Base-by-base conservation (phyloP, 306 rosid species). In the Cyamopsis tetragonoloba region DNA sequence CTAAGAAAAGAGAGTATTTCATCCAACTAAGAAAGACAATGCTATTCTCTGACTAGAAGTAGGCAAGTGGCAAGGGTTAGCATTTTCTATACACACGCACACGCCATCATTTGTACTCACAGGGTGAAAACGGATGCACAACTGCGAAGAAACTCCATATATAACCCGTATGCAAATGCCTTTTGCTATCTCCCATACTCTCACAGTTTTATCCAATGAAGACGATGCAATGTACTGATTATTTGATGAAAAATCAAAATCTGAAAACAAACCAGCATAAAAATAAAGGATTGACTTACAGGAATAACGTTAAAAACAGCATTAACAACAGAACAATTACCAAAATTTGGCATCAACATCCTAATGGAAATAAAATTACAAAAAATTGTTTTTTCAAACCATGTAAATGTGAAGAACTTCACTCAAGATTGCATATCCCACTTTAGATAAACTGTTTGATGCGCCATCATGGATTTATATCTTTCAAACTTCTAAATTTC, bases 211-310 rank as follows among this genome's bases (percentile, higher is more conserved):
- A 80, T 92, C 98, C 91, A 86, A 60, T 15, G 98, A 92, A 23
- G 98, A 81, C 2, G 98, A 92, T 20, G 96, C 93, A 81, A 92
- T 89, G 80, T 92, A 92, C 82, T 89, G 98, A 86, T 89, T 92
- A 80, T 87, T 92, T 38, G 96, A 87, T 9, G 98, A 73, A 81
- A 92, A 92, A 86, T 92, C 96, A 55, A 92, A 92, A 81, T 92
- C 98, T 92, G 96, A 78, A 86, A 82, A 73, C 42, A 71, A 62
- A 81, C 44, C 56, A 82, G 23, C 56, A 73, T 30, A 55, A 81
- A 59, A 56, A 27, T 47, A 5, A 79, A 22, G 8, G 32, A 55
- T 49, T 48, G 26, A 51, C 9, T 26, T 11, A 54, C 38, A 38
- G 8, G 39, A 47, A 6, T 2, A 35, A 61, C 30, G 17, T 24